phyloP scores from a whole-genome alignment of 306 rosid species.

The Mimosa pudica region DNA sequence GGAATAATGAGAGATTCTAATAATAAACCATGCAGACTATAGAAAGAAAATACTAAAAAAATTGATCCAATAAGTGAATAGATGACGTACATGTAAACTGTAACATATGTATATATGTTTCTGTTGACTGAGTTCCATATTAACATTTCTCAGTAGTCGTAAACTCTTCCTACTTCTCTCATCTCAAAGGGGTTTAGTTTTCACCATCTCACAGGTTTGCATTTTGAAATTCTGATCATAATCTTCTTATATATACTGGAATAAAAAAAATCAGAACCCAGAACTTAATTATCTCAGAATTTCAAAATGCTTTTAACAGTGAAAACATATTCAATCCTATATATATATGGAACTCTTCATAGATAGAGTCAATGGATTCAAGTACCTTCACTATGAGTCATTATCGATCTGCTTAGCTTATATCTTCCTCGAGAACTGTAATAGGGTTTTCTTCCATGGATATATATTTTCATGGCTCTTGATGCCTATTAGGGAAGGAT shows the following conservation, averaged over 20 bases:
- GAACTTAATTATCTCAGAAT: background rate
- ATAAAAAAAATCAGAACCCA: background rate
- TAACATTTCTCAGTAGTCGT: background rate
- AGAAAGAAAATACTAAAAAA: background rate
- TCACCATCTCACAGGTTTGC: background rate
- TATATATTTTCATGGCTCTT: constrained; percentile 28
- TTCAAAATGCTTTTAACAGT: background rate
- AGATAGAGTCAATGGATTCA: background rate
- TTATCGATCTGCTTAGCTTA: background rate
- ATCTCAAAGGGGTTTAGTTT: background rate
- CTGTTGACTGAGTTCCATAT: background rate
- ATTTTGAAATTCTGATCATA: background rate
- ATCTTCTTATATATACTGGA: background rate
- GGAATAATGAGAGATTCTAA: background rate
- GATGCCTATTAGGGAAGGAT: constrained; percentile 38
- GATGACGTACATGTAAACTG: background rate
- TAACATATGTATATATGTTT: background rate
- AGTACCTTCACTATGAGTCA: background rate
- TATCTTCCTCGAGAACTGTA: background rate
- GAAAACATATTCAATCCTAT: background rate
- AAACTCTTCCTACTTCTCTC: background rate
- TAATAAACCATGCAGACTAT: too few species aligned
- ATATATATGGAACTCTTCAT: background rate
- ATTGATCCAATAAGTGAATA: background rate
- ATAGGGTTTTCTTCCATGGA: background rate